phyloP scores from a whole-genome alignment of 345 rosid genomes.

The Boechera retrofracta region DNA sequence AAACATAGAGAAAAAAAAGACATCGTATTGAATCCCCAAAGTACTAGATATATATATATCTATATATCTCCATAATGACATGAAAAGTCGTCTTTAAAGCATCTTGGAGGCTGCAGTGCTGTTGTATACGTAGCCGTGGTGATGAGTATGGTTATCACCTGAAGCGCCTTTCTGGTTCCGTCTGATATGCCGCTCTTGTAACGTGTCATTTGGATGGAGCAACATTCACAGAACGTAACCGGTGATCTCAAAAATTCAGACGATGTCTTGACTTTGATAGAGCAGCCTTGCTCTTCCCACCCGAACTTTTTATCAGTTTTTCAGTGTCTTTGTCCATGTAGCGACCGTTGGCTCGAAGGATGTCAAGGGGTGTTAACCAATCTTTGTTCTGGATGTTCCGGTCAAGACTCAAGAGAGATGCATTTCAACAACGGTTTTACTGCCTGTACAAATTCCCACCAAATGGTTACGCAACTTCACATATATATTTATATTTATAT shows the following conservation, averaged over 20 bases:
- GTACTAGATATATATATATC: no score
- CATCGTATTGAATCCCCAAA: no score
- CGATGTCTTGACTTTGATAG: neutral
- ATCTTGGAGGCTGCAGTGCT: neutral
- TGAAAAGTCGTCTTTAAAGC: no score
- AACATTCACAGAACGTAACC: neutral
- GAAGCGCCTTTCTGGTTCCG: slow-evolving; percentile 3
- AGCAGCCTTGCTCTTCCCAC: slow-evolving; percentile 8
- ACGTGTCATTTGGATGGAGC: neutral
- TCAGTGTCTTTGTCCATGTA: slow-evolving; percentile 9
- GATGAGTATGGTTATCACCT: neutral
- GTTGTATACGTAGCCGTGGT: neutral
- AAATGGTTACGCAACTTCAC: no score
- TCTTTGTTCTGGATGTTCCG: no score
- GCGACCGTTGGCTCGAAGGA: neutral
- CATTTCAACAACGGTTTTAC: no score
- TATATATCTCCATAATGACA: no score
- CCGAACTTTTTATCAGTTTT: neutral
- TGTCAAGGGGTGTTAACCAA: neutral
- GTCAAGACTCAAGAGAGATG: no score
- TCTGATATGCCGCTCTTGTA: slow-evolving; percentile 7
- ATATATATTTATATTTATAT: no score
- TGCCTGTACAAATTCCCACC: no score
- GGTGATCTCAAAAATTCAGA: neutral
- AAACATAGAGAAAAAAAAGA: no score